phyloP scores from a whole-genome alignment of 305 asterid genomes.

The Rubia peregrina region DNA sequence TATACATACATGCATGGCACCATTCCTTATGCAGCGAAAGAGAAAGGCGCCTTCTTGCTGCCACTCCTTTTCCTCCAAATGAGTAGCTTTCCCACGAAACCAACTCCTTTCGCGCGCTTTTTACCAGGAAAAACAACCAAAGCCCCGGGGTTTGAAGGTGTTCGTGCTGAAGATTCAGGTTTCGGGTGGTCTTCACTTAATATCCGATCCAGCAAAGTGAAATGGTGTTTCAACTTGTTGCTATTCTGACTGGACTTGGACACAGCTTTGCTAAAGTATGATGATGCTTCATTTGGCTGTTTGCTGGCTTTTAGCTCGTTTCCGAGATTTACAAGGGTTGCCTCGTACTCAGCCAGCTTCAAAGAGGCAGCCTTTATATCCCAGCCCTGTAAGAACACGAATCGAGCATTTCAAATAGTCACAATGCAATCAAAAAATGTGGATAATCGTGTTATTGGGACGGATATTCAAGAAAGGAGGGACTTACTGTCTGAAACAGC shows the following conservation, averaged over 20 bases:
- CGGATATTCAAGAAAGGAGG: not conserved
- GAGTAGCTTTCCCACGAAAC: conserved; percentile 55
- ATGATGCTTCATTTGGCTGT: conserved; percentile 39
- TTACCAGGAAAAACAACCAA: conserved; percentile 45
- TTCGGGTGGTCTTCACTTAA: conserved; percentile 38
- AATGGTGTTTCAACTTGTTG: conserved; percentile 34
- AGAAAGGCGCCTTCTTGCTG: conserved; percentile 32
- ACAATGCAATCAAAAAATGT: not conserved
- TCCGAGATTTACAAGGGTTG: conserved; percentile 64
- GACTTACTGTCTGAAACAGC: conserved; percentile 57
- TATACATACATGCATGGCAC: not conserved
- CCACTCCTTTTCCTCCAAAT: conserved; percentile 50
- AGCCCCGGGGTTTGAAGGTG: conserved; percentile 29
- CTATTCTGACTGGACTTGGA: conserved; percentile 27
- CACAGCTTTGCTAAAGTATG: conserved; percentile 28
- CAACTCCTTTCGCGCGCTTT: conserved; percentile 45
- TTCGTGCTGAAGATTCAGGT: conserved; percentile 25
- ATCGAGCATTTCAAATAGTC: too few relatives aligned
- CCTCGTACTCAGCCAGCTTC: conserved; percentile 79
- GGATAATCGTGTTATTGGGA: too few relatives aligned
- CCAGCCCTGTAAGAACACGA: conserved; percentile 44
- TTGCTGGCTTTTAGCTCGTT: conserved; percentile 60
- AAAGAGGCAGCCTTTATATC: conserved; percentile 68
- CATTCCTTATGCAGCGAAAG: conserved; percentile 30
- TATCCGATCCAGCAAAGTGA: conserved; percentile 71